Percentiles rank a stretch among this genome's conserved stretches.
Evolutionary conservation across 179 eudicot genomes (phyloP).

Genomic region (Nepenthes alata): DNA sequence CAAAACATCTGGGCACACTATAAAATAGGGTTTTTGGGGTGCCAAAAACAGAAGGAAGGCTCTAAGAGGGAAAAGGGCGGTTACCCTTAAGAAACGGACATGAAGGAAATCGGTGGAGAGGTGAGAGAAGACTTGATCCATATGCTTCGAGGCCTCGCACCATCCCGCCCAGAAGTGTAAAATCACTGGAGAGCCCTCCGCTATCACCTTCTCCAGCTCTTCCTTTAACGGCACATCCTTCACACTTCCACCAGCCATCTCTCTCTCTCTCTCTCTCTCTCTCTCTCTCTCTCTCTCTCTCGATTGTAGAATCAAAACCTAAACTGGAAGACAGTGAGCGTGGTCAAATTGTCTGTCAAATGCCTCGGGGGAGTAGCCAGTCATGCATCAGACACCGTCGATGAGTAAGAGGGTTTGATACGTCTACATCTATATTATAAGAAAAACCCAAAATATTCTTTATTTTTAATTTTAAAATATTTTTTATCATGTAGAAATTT

Average conservation of each 20-base stretch:
- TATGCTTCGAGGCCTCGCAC: conserved; percentile 95
- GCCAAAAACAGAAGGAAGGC: background rate
- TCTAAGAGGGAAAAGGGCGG: background rate
- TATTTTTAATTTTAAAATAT: too few species aligned
- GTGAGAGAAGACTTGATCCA: conserved; percentile 91
- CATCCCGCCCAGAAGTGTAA: conserved; percentile 94
- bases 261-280: too few species aligned
- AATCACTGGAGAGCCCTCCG: conserved; percentile 41
- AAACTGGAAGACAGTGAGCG: too few species aligned
- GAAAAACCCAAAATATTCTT: too few species aligned
- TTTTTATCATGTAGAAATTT: too few species aligned
- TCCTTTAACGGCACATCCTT: conserved; percentile 59
- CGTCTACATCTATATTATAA: too few species aligned
- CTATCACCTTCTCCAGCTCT: conserved; percentile 47
- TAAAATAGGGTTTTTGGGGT: background rate
- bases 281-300: too few species aligned
- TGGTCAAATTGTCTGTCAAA: too few species aligned
- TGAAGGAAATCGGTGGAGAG: conserved; percentile 86
- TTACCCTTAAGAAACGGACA: conserved; percentile 68
- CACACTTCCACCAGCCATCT: conserved; percentile 14
- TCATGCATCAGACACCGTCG: too few species aligned
- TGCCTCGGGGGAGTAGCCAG: too few species aligned
- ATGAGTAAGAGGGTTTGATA: too few species aligned
- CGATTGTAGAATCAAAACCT: too few species aligned
- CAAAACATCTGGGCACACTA: conserved; percentile 7